phyloP scores from a whole-genome alignment of 164 flowering plant genomes.

The Hamamelis virginiana region DNA sequence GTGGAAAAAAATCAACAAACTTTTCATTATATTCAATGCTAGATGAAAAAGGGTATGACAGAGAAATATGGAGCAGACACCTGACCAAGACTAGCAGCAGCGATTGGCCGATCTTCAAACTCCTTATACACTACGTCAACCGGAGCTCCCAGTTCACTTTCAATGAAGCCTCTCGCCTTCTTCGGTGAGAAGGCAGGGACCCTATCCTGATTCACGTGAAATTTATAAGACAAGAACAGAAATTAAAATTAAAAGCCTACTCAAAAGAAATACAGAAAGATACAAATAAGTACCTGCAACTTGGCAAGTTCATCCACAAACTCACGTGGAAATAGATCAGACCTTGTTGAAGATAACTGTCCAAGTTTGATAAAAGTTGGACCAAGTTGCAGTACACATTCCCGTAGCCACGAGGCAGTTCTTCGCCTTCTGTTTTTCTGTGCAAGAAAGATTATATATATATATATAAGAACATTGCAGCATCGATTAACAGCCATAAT shows the following conservation, averaged over 20 bases:
- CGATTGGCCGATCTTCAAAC: slow-evolving; percentile 91
- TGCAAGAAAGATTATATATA: no score
- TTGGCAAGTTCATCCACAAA: slow-evolving; percentile 95
- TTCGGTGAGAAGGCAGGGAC: slow-evolving; percentile 89
- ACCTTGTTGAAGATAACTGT: slow-evolving; percentile 87
- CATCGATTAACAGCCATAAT: background rate
- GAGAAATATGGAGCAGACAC: slow-evolving; percentile 42
- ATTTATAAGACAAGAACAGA: background rate
- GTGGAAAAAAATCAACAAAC: no score
- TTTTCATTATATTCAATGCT: background rate
- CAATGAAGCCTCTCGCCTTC: slow-evolving; percentile 72
- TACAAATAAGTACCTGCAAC: slow-evolving; percentile 71
- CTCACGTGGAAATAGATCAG: slow-evolving; percentile 89
- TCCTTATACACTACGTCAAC: slow-evolving; percentile 62
- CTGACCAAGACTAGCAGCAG: slow-evolving; percentile 99
- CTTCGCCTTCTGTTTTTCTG: slow-evolving; percentile 69
- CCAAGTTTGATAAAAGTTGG: slow-evolving; percentile 97
- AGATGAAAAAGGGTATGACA: background rate
- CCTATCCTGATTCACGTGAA: slow-evolving; percentile 55
- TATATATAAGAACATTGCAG: no score
- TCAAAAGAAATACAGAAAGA: background rate
- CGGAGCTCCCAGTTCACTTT: slow-evolving; percentile 81
- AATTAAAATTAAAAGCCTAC: background rate
- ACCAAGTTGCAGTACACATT: slow-evolving; percentile 87
- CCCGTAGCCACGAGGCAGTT: slow-evolving; percentile 93